Conservation (phyloP, 179 eudicot genomes). For the Beta lomatogona region DNA sequence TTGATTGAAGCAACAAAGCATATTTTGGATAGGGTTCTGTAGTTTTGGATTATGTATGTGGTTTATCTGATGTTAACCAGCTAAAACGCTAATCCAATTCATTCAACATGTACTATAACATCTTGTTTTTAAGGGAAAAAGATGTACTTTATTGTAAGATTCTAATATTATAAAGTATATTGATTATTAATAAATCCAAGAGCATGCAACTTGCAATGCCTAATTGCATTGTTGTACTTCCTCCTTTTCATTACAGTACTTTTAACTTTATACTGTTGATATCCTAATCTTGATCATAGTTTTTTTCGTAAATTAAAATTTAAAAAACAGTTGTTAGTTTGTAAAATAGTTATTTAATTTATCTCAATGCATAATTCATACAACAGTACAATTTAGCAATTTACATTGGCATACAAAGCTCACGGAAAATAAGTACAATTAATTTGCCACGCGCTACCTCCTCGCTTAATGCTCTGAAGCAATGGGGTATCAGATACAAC, state of each 20-base stretch:
- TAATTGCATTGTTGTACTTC: no score
- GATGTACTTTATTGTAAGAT: not conserved
- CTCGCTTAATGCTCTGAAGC: not conserved
- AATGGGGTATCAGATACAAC: not conserved
- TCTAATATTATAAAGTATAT: not conserved
- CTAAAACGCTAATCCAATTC: not conserved
- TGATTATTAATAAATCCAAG: not conserved
- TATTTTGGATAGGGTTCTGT: not conserved
- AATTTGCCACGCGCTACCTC: not conserved
- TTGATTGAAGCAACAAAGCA: conserved; percentile 11
- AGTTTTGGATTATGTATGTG: not conserved
- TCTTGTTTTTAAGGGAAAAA: not conserved
- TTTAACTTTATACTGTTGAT: no score
- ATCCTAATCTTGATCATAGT: no score
- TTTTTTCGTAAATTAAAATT: no score
- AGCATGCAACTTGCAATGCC: not conserved
- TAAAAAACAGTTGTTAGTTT: no score
- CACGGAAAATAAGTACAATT: not conserved
- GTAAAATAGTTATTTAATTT: no score
- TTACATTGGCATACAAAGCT: not conserved
- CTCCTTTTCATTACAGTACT: no score
- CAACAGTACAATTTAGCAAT: not conserved
- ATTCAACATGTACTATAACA: not conserved
- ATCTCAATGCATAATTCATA: no score
- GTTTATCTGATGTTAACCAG: not conserved